Evolutionary conservation across 23 red algal genomes (phyloP), one percentile per base, ranked within the genome.

Genomic region (Gracilaria vermiculophylla): DNA sequence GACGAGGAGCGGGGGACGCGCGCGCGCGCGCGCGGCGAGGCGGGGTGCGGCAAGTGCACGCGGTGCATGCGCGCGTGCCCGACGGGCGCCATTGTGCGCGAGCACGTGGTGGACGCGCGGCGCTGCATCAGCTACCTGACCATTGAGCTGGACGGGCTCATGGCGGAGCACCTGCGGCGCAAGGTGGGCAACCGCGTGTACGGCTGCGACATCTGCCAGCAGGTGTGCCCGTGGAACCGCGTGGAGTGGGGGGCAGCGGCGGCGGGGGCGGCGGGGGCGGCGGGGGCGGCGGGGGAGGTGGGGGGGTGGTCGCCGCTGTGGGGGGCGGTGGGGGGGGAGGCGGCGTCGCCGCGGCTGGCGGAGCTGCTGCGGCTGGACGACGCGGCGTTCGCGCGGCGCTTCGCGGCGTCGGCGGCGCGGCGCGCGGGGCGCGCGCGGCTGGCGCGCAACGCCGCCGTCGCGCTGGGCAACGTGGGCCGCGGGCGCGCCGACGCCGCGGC

Each of bases 191-290:
- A 78, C 54, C 77, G 86, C 54, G 82, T 98, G 56, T 98, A 98
- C 85, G 96, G 96, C 33, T 98, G 96, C 78, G 96, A 98, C 73
- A 95, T 98, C 49, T 98, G 96, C 61, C 96, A 98, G 71, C 82
- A 80, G 77, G 96, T 98, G 20, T 98, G 96, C 62, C 96, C 96
- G 53, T 98, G 92, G 92, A 98, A 98, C 74, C 76, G 70, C 11
- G 75, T 95, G 51, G 88, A 95, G n/a, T 98, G 96, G 96, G 21
- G 79, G 76, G n/a, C 83, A 77, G 67, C 66, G 93, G 39, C 86
- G 89, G n/a, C n/a, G 62, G 94, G 94, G 5, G 69, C 34, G 34
- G 85, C 83, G 16, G 23, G 31, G n/a, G 29, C 45, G 39, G 47
- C 57, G 12, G 89, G 84, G 5, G 33, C 88, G 44, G 54, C 83